Conservation (phyloP, 805 yeast genomes). For the Pichia membranifaciens region DNA sequence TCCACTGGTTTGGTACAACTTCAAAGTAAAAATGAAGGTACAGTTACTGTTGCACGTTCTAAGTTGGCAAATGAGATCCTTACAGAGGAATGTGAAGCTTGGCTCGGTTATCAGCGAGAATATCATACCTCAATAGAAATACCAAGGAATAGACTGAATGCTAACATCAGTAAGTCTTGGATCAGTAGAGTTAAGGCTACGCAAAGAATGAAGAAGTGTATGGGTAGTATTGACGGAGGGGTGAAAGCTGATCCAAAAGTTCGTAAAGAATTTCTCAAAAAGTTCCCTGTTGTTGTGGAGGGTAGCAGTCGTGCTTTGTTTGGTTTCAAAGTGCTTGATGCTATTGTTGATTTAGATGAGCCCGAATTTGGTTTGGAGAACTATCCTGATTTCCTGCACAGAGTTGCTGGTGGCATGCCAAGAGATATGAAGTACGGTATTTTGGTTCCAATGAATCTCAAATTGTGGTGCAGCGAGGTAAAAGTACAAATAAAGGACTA, state of each 20-base stretch:
- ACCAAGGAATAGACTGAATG: slow-evolving; percentile 24
- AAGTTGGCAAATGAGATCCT: slow-evolving; percentile 18
- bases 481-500: slow-evolving; percentile 47
- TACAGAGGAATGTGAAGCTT: slow-evolving; percentile 22
- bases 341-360: slow-evolving; percentile 41
- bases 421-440: slow-evolving; percentile 46
- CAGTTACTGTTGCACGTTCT: slow-evolving; percentile 10
- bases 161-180: slow-evolving; percentile 31
- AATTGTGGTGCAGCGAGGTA: slow-evolving; percentile 38
- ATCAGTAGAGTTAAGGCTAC: slow-evolving; percentile 21
- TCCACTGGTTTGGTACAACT: slow-evolving; percentile 1
- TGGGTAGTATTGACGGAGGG: slow-evolving; percentile 6
- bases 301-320: slow-evolving; percentile 46
- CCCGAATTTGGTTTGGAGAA: slow-evolving; percentile 49
- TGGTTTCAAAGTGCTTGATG: slow-evolving; percentile 42
- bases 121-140: slow-evolving; percentile 20
- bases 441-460: slow-evolving; percentile 43
- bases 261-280: slow-evolving; percentile 21
- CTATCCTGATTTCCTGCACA: slow-evolving; percentile 37
- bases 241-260: slow-evolving; percentile 25
- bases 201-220: slow-evolving; percentile 7
- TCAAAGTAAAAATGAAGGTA: not conserved
- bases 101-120: slow-evolving; percentile 18
- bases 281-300: slow-evolving; percentile 25
- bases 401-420: slow-evolving; percentile 49